A percentile compares a stretch with the other conserved stretches of the same genome.
Evolutionary conservation across 2,329 filamentous ascomycete species (phyloP).

Genomic region (Clarireedia monteithiana): DNA sequence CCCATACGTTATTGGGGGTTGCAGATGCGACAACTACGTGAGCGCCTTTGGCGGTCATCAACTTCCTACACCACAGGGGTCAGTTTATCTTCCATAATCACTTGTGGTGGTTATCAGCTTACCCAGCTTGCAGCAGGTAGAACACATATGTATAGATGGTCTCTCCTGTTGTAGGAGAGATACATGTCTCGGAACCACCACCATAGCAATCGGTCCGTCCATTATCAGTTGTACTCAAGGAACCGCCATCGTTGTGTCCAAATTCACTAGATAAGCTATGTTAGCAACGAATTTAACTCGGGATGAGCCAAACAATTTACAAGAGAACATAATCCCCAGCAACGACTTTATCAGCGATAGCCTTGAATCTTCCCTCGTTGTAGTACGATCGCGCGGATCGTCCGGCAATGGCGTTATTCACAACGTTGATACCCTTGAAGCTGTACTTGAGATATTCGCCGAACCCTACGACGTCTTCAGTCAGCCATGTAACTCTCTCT

Average conservation of each 20-base stretch:
- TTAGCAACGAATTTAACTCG: neutral
- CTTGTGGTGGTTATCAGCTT: neutral
- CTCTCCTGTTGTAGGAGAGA: slow-evolving; percentile 38
- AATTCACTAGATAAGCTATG: slow-evolving; percentile 30
- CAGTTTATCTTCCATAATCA: slow-evolving; percentile 1
- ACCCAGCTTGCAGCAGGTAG: slow-evolving; percentile 15
- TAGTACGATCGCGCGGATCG: slow-evolving; percentile 60
- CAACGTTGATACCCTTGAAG: slow-evolving; percentile 38
- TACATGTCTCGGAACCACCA: slow-evolving; percentile 38
- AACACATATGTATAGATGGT: slow-evolving; percentile 26
- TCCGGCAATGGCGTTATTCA: slow-evolving; percentile 59
- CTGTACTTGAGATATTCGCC: slow-evolving; percentile 50
- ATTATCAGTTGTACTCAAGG: slow-evolving; percentile 44
- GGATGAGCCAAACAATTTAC: neutral
- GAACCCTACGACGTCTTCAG: slow-evolving; percentile 41
- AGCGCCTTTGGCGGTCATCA: slow-evolving; percentile 45
- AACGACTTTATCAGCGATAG: slow-evolving; percentile 39
- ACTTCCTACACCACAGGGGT: slow-evolving; percentile 16
- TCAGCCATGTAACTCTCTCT: neutral
- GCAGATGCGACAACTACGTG: slow-evolving; percentile 51
- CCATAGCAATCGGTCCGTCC: slow-evolving; percentile 49
- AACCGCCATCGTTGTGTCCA: slow-evolving; percentile 63
- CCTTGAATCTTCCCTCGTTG: slow-evolving; percentile 55
- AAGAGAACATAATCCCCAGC: slow-evolving; percentile 44
- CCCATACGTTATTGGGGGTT: slow-evolving; percentile 58